Base-by-base conservation (phyloP, 257 asterid species). In the Buddleja alternifolia region DNA sequence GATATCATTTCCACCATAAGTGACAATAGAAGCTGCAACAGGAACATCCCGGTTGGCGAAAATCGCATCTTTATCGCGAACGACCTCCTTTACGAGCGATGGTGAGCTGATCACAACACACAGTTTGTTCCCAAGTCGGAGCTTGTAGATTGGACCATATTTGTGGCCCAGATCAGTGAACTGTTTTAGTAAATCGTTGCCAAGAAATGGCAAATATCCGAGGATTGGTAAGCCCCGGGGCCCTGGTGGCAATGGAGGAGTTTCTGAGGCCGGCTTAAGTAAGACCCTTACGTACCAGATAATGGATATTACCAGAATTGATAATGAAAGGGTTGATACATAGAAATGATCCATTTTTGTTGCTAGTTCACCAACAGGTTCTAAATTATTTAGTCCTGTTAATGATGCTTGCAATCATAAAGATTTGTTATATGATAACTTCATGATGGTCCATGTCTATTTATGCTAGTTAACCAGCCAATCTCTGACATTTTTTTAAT, bases 181-280 rank as follows among this genome's bases (percentile, higher is more conserved):
- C 11, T 76, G 73, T 29, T 29, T 17, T 73, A 64, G 59, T 78
- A n/a, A n/a, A n/a, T n/a, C n/a, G n/a, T n/a, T n/a, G n/a, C n/a
- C n/a, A n/a, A n/a, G n/a, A n/a, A n/a, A n/a, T n/a, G n/a, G 83
- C 55, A 78, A 73, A 36, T 56, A 75, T 14, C 86, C 86, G 8
- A 81, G 56, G 19, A 78, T 45, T 0, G 82, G 84, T 16, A 82
- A 40, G 20, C 84, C 86, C 36, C 67, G 44, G 14, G 84, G 86
- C 16, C 83, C 83, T 41, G 86, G 82, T 40, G 86, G 84, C 16
- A 72, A 24, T 17, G 65, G 78, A 23, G 44, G 12, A 19, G 60
- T 7, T 69, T 23, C 21, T 56, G 12, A 59, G 23, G 4, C 57
- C 44, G 21, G 41, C 5, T 41, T 71, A 5, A 19, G 11, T 51